Evolutionary conservation across 2,329 filamentous ascomycete genomes (phyloP), one percentile per base, ranked within the genome.

Genomic region (Fusarium chuoi): DNA sequence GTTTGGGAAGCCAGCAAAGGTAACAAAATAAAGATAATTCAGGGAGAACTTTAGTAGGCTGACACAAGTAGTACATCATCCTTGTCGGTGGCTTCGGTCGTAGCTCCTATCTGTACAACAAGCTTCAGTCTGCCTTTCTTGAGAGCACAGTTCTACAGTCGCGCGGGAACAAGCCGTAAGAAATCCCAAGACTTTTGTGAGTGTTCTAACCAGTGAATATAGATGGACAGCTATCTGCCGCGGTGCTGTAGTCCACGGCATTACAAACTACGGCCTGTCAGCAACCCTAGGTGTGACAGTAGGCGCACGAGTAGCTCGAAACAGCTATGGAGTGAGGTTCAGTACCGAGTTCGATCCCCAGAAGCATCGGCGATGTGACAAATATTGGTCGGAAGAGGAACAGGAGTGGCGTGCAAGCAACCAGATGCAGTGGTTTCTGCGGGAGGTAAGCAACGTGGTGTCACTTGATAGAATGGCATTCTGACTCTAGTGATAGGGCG

Each of bases 11-110:
- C 1, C 35, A 7, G 80, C 81, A 6, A 81, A 80, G 69, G 82
- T 82, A 52, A 39, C 52, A 3, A 20, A 9, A 14, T 13, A 10
- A 38, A 6, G 9, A 15, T 1, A 10, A 30, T 0, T 8, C 22
- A n/a, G 44, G 1, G 20, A 5, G 3, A 11, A 15, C n/a, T 20
- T 1, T 1, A 12, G 17, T 11, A 17, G 13, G 9, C 28, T 67
- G 8, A 68, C 26, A 14, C 8, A 2, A 1, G 4, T 20, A 85
- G 84, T 81, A 80, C 30, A 59, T 85, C 10, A 76, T 84, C 4
- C 76, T 85, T 0, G 83, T 82, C 0, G 84, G 84, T 0, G 84
- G 84, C 0, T 82, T 85, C 10, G 84, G 84, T 0, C 70, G 80
- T 5, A 81, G 76, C 20, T 38, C 54, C 0, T 83, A 81, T 10